These are phyloP conservation scores for Alternaria tenuissima DNA, from an alignment of 2,329 filamentous ascomycete genomes.

Conservation along the genomic window DNA sequence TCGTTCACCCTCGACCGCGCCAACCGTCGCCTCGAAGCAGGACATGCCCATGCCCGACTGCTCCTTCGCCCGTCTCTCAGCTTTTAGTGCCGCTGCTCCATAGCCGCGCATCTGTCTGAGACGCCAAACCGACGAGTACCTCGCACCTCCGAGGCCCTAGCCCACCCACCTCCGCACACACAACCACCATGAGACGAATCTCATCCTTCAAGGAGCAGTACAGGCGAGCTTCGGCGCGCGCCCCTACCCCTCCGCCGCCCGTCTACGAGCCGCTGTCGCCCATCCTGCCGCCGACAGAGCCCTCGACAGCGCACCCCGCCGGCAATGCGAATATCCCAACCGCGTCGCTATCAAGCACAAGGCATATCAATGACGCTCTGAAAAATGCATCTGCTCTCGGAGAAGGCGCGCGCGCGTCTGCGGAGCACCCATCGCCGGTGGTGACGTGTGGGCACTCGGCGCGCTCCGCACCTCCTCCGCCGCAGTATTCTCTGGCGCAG, in stretches of 20 bases:
- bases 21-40: constrained; percentile 27
- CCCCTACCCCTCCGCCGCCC: constrained; percentile 43
- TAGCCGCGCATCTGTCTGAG: constrained; percentile 37
- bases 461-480: constrained; percentile 35
- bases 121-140: constrained; percentile 32
- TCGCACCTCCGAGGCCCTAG: constrained; percentile 33
- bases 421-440: constrained; percentile 19
- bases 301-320: constrained; percentile 34
- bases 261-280: constrained; percentile 50
- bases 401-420: constrained; percentile 18
- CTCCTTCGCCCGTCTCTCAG: constrained; percentile 27
- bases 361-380: constrained; percentile 20
- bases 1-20: constrained; percentile 30
- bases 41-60: constrained; percentile 42
- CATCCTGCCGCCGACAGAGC: constrained; percentile 32
- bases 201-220: constrained; percentile 48
- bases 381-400: background rate
- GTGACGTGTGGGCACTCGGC: constrained; percentile 25
- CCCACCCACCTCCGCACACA: constrained; percentile 23
- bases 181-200: constrained; percentile 39
- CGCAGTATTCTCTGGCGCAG: constrained; percentile 35
- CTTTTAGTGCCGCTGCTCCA: constrained; percentile 28
- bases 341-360: constrained; percentile 16
- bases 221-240: constrained; percentile 40
- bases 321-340: constrained; percentile 22